Conservation (phyloP, 805 yeast genomes). For the Wickerhamomyces subpelliculosus region DNA sequence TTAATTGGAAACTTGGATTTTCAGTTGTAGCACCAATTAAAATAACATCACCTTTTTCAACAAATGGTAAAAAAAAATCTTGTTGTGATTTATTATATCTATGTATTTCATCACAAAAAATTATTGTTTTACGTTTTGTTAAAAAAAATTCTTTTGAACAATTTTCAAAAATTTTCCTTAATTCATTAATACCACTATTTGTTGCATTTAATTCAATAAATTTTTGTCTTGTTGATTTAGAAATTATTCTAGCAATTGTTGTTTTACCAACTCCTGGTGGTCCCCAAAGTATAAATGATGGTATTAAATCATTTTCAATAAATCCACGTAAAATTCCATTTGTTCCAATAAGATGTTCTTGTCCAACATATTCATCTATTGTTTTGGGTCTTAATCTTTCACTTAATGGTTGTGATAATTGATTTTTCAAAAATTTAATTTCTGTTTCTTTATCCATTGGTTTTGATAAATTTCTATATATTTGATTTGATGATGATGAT, state of each 20-base stretch:
- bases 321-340: slow-evolving; percentile 62
- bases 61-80: slow-evolving; percentile 75
- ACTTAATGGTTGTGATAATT: slow-evolving; percentile 44
- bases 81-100: slow-evolving; percentile 83
- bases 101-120: slow-evolving; percentile 92
- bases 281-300: slow-evolving; percentile 89
- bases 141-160: slow-evolving; percentile 28
- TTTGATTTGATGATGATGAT: background rate
- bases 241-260: slow-evolving; percentile 58
- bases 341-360: slow-evolving; percentile 62
- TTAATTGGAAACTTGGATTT: slow-evolving; percentile 78
- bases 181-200: slow-evolving; percentile 55
- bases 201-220: slow-evolving; percentile 87
- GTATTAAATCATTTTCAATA: slow-evolving; percentile 53
- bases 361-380: slow-evolving; percentile 76
- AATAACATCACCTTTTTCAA: slow-evolving; percentile 76
- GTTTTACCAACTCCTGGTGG: slow-evolving; percentile 95
- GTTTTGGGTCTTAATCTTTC: slow-evolving; percentile 76
- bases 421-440: slow-evolving; percentile 10
- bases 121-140: slow-evolving; percentile 50
- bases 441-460: slow-evolving; percentile 13
- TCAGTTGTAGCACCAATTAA: slow-evolving; percentile 97
- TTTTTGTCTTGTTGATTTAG: slow-evolving; percentile 29
- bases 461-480: too few relatives aligned
- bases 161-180: slow-evolving; percentile 51